Evolutionary conservation across 495 filamentous ascomycete species (phyloP).

Genomic region (Pyrenopolyporus hunteri): DNA sequence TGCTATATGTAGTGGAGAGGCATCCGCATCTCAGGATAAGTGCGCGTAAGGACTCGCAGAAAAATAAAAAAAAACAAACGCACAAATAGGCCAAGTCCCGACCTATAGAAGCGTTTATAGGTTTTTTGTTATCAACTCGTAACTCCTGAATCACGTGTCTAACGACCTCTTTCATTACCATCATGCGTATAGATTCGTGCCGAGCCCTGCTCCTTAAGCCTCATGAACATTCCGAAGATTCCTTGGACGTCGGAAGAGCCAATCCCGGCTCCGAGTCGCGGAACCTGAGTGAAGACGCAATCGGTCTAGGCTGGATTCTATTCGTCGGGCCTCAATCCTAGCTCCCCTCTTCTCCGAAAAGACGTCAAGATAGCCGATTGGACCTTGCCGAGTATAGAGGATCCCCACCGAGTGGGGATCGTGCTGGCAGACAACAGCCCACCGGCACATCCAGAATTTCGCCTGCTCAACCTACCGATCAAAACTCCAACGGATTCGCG

Average conservation of each 20-base stretch:
- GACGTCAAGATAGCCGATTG: slow-evolving; percentile 25
- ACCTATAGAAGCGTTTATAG: neutral
- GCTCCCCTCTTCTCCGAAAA: slow-evolving; percentile 5
- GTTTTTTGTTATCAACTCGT: neutral
- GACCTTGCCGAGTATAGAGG: slow-evolving; percentile 6
- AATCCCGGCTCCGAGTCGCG: neutral
- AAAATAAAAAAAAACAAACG: neutral
- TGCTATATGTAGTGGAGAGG: slow-evolving; percentile 20
- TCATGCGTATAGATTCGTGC: neutral
- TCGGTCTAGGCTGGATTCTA: neutral
- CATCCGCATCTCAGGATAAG: slow-evolving; percentile 5
- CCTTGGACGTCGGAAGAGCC: neutral
- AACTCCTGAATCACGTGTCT: neutral
- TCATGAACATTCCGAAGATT: neutral
- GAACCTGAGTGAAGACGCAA: slow-evolving; percentile 1
- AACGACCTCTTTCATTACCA: neutral
- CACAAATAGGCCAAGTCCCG: neutral
- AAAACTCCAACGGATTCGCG: slow-evolving; percentile 2
- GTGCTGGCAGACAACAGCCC: slow-evolving; percentile 4
- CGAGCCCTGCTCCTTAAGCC: neutral
- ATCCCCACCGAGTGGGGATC: slow-evolving; percentile 12
- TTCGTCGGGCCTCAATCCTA: slow-evolving; percentile 4
- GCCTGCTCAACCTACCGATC: neutral
- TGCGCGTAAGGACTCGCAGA: neutral
- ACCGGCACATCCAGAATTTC: slow-evolving; percentile 15